Conservation (phyloP, 257 asterid species). For the Rauvolfia tetraphylla region DNA sequence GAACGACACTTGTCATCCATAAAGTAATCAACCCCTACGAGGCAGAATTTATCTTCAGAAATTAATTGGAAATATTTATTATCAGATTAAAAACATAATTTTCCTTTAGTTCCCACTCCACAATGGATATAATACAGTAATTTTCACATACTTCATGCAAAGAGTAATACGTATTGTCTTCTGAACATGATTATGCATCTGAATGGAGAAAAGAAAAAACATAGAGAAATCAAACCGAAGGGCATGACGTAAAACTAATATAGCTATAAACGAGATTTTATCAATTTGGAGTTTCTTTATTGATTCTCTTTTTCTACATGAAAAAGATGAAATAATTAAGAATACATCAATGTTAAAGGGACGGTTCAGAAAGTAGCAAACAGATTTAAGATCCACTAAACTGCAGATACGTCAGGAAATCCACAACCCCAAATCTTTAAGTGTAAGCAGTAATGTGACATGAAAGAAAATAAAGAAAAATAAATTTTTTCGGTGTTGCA, state of each 20-base stretch:
- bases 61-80: neutral
- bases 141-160: neutral
- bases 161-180: neutral
- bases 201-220: too few species aligned
- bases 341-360: too few species aligned
- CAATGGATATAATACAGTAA: neutral
- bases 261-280: too few species aligned
- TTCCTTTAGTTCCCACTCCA: neutral
- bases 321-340: too few species aligned
- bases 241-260: neutral
- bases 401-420: neutral
- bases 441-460: neutral
- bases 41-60: neutral
- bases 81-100: neutral
- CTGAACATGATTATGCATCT: neutral
- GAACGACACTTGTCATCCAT: slow-evolving; percentile 59
- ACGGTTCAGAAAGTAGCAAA: too few species aligned
- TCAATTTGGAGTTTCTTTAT: neutral
- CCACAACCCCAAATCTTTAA: neutral
- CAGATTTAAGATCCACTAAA: neutral
- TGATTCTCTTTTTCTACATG: too few species aligned
- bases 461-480: too few species aligned
- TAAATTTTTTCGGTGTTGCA: neutral
- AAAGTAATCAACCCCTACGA: slow-evolving; percentile 53
- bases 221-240: too few species aligned